Evolutionary conservation across 192 early-diverging fungal genomes (phyloP).

Genomic region (Umbelopsis sp.): DNA sequence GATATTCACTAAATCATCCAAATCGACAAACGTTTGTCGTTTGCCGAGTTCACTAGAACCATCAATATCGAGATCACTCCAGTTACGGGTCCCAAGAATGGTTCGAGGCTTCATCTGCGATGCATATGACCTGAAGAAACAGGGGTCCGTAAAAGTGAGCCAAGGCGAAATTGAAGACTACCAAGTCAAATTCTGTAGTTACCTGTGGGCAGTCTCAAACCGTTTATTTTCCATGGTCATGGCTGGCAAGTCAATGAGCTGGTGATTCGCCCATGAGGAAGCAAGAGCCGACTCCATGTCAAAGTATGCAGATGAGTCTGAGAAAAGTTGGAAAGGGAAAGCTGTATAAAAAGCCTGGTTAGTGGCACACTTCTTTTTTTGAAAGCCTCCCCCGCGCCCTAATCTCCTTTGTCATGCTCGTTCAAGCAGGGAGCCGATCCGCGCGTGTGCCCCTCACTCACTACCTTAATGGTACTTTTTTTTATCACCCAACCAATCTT

Average conservation of each 20-base stretch:
- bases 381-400: slow-evolving; percentile 21
- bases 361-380: slow-evolving; percentile 24
- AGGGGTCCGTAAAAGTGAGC: not conserved
- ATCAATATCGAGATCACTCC: slow-evolving; percentile 6
- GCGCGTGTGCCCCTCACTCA: slow-evolving; percentile 20
- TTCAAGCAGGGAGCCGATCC: slow-evolving; percentile 20
- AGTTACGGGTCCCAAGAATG: slow-evolving; percentile 15
- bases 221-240: slow-evolving; percentile 2
- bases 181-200: not conserved
- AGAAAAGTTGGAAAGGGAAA: slow-evolving; percentile 22
- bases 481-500: slow-evolving; percentile 15
- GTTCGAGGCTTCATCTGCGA: slow-evolving; percentile 23
- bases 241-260: slow-evolving; percentile 14
- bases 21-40: slow-evolving; percentile 5
- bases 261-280: slow-evolving; percentile 21
- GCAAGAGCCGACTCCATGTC: slow-evolving; percentile 20
- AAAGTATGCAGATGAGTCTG: slow-evolving; percentile 23
- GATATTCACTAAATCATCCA: slow-evolving; percentile 20
- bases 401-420: slow-evolving; percentile 23
- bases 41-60: not conserved
- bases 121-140: slow-evolving; percentile 14
- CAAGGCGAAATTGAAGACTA: no score
- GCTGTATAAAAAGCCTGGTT: slow-evolving; percentile 21
- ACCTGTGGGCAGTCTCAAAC: slow-evolving; percentile 13
- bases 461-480: slow-evolving; percentile 4